A percentile compares a stretch with the other conserved stretches of the same genome.
Conservation (phyloP, 2,329 filamentous ascomycete genomes). For the Aspergillus versicolor region DNA sequence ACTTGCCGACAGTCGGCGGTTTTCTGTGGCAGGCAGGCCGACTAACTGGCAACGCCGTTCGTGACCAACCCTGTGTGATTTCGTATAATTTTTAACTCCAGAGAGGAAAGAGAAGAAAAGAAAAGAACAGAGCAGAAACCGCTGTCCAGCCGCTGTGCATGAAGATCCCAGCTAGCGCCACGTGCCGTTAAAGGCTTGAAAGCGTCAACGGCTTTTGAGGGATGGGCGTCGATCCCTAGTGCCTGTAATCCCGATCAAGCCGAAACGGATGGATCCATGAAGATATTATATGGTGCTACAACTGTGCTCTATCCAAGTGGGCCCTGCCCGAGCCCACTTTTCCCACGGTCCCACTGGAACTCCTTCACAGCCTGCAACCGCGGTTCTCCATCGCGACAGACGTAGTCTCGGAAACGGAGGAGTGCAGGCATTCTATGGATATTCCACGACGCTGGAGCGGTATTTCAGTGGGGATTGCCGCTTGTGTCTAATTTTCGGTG, state of each 20-base stretch:
- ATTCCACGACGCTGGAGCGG: slow-evolving; percentile 12
- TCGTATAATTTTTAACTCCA: no score
- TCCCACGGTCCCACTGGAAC: slow-evolving; percentile 14
- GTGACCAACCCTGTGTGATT: no score
- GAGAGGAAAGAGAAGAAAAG: not conserved
- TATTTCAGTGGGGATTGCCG: not conserved
- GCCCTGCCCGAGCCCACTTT: no score
- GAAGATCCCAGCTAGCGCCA: slow-evolving; percentile 40
- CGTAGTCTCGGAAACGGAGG: not conserved
- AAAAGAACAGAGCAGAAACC: not conserved
- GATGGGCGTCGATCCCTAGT: slow-evolving; percentile 38
- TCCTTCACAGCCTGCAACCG: slow-evolving; percentile 22
- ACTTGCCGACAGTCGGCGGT: not conserved
- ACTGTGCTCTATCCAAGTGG: not conserved
- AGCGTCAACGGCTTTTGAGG: slow-evolving; percentile 39
- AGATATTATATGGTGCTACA: not conserved
- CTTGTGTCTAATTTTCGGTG: not conserved
- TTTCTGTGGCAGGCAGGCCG: not conserved
- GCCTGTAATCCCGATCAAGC: slow-evolving; percentile 22
- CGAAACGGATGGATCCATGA: slow-evolving; percentile 20
- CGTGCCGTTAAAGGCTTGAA: slow-evolving; percentile 29
- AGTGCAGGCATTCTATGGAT: not conserved
- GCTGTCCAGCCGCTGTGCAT: slow-evolving; percentile 25
- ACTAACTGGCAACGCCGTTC: no score
- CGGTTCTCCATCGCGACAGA: slow-evolving; percentile 13